Base-by-base conservation (phyloP, 345 rosid species). In the Sisymbrium irio region DNA sequence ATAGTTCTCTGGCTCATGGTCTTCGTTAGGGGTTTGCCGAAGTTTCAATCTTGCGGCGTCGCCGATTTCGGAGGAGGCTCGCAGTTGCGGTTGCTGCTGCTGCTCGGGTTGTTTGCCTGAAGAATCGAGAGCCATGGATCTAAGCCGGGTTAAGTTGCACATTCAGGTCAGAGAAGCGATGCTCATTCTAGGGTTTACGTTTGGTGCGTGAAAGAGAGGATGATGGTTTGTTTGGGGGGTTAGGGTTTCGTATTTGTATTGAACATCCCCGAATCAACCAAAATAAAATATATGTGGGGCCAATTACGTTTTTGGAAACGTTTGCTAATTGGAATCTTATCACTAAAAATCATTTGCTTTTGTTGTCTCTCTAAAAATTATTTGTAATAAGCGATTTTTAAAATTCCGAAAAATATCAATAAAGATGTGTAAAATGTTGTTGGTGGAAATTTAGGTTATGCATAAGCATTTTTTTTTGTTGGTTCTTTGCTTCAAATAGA, bases 1-100 rank as follows among this genome's bases (percentile, higher is more conserved):
- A 72, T 93, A 93, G 87, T 72, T 84, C 6, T 89, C 96, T 7
- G 96, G 89, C 61, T 80, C 79, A 83, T 87, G 96, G 39, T 90
- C 90, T 62, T 77, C 46, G 65, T 67, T 87, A 3, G 96, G 92
- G 66, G 75, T 67, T 82, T 81, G 82, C 60, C 82, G 81, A 64
- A 90, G 89, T 40, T 58, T 77, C 56, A 32, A 71, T 69, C 65
- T 28, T 8, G 25, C 65, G 10, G 25, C 65, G 10, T 54, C 65
- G 50, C 64, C 69, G 63, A 17, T 75, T 4, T n/a, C 41, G 46
- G 72, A 32, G 56, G 72, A 64, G 36, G 7, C 36, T 50, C 54
- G 75, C n/a, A 71, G 61, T 56, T 58, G 74, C 40, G n/a, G n/a
- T n/a, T 61, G 50, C 49, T 61, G 50, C 50, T 45, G 75, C 22